Evolutionary conservation across 2,329 filamentous ascomycete species (phyloP).

Genomic region (Verticillium klebahnii): DNA sequence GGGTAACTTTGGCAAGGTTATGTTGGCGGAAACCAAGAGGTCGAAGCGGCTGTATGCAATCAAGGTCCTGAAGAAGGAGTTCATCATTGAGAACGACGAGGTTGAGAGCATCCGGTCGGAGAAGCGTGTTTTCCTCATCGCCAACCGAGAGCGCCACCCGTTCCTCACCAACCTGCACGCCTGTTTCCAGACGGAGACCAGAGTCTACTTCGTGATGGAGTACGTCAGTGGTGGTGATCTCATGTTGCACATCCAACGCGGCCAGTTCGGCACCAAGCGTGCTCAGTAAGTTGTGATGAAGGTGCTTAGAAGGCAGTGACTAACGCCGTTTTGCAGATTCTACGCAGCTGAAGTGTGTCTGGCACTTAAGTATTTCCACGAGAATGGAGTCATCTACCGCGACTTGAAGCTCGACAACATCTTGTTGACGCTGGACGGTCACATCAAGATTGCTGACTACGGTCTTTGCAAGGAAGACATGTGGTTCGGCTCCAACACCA

Average conservation of each 20-base stretch:
- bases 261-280: constrained; percentile 91
- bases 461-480: constrained; percentile 99
- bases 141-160: constrained; percentile 93
- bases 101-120: constrained; percentile 97
- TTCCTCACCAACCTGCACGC: constrained; percentile 94
- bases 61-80: constrained; percentile 99
- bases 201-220: constrained; percentile 99
- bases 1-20: constrained; percentile 99
- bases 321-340: constrained; percentile 54
- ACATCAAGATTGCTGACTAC: constrained; percentile 98
- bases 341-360: constrained; percentile 97
- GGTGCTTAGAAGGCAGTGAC: neutral
- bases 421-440: constrained; percentile 86
- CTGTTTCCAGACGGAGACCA: constrained; percentile 97
- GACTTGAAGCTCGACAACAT: constrained; percentile 95
- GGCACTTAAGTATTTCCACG: constrained; percentile 97
- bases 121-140: constrained; percentile 94
- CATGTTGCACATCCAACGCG: constrained; percentile 98
- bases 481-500: constrained; percentile 97
- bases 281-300: constrained; percentile 68
- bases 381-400: constrained; percentile 98
- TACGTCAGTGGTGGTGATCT: constrained; percentile 97
- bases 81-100: constrained; percentile 99
- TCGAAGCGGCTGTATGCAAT: constrained; percentile 93
- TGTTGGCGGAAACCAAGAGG: constrained; percentile 95